Conservation (phyloP, 1,284 basidiomycete genomes). For the Mycena citricolor region DNA sequence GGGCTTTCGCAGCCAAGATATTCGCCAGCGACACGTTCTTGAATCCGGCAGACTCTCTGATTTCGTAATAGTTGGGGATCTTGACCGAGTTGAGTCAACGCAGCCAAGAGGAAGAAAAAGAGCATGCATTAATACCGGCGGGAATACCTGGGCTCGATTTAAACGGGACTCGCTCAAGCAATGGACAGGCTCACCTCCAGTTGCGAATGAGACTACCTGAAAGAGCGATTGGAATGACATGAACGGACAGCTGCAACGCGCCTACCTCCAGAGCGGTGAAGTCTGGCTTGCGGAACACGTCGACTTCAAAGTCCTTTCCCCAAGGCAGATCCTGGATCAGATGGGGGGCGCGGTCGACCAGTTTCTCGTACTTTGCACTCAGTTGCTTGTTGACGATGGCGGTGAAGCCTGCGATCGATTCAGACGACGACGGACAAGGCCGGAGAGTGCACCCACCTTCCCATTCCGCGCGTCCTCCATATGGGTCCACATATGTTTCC, state of each 20-base stretch:
- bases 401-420: constrained; percentile 67
- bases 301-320: constrained; percentile 81
- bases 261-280: constrained; percentile 74
- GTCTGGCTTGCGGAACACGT: constrained; percentile 81
- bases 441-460: constrained; percentile 52
- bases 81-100: constrained; percentile 27
- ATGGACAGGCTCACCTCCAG: constrained; percentile 54
- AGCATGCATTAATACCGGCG: constrained; percentile 74
- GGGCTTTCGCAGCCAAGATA: neutral
- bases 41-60: constrained; percentile 77
- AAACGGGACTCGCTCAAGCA: neutral
- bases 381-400: constrained; percentile 84
- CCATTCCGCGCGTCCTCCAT: constrained; percentile 82
- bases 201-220: constrained; percentile 68
- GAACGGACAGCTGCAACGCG: no score
- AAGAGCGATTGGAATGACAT: no score
- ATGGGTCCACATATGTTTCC: constrained; percentile 83
- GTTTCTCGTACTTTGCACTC: constrained; percentile 75
- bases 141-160: constrained; percentile 59
- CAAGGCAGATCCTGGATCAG: constrained; percentile 80
- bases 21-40: constrained; percentile 76
- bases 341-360: constrained; percentile 73
- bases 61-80: constrained; percentile 79
- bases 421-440: constrained; percentile 9
- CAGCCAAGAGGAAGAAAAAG: neutral